Base-by-base conservation (phyloP, 495 filamentous ascomycete species). In the Terfezia boudieri region DNA sequence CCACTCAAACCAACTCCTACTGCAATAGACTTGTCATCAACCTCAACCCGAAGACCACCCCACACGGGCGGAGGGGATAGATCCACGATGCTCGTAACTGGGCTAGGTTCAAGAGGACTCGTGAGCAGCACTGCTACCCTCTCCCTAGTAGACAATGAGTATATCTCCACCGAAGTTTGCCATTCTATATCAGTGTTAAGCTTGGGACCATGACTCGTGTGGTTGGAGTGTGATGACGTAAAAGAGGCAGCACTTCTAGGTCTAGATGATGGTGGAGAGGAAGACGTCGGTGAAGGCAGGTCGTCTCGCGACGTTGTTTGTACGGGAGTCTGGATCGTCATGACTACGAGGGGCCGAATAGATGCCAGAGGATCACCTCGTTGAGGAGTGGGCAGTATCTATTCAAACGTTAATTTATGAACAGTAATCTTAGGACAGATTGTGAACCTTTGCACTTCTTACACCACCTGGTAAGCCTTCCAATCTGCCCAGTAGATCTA, bases 21-120 rank as follows among this genome's bases (percentile, higher is more conserved):
- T 26, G 59, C 56, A 16, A 65, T 55, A 37, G 54, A 59, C 17
- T 56, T 58, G 20, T 57, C 61, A 50, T 62, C 53, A 50, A 67
- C 60, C 64, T 69, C 65, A 54, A 69, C 61, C 36, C 62, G 59
- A 46, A 67, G 37, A 43, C 62, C 60, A 56, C 68, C 65, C 67
- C 64, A 66, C 54, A 64, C 59, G 41, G 61, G 63, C 12, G 66
- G 57, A 50, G 56, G 52, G 20, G 58, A 55, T 37, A 55, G 57
- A 22, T 61, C 56, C 38, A 64, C 55, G 17, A 55, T 59, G 55
- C 66, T 59, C 37, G 64, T 59, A 61, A 63, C 64, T 55, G 67
- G 53, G 20, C 53, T 55, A 57, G 62, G 56, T 14, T 61, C 59
- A 20, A 56, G 43, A 22, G 62, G 62, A 43, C 62, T 65, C 16